Base-by-base conservation (phyloP, 345 rosid genomes). In the Populus alba region DNA sequence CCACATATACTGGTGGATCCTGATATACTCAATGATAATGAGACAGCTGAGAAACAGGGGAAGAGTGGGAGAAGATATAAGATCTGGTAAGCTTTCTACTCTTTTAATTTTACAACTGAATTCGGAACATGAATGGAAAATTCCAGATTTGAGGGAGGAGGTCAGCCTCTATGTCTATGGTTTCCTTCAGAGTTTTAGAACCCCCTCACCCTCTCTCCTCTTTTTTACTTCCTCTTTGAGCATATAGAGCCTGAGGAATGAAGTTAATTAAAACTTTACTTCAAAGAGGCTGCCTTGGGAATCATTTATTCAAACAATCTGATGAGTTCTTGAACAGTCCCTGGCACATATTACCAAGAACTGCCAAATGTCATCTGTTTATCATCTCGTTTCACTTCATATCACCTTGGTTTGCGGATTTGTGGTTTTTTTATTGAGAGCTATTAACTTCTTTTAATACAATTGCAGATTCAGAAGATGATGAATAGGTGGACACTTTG, bases 1-100 rank as follows among this genome's bases (percentile, higher is more conserved):
- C 92, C 99, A 97, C 84, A 81, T 94, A 68, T 97, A 97, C 83
- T 97, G 99, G 99, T 97, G 98, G 99, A 72, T 83, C 85, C 95
- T 97, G 75, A 97, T 97, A 69, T 92, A 84, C 77, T 83, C 93
- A 43, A 96, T 94, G 99, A 92, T 94, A 70, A 85, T 47, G 81
- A 90, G 88, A 87, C 97, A 92, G 74, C 90, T 94, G 38, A 85
- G 87, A 82, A 97, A 96, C 86, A 90, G 92, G 70, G 98, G 99
- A 86, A 81, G 85, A 87, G 94, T 96, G 5, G 99, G 97, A 65
- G 98, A 94, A 86, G 98, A 94, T 82, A 94, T 96, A 76, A 92
- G 99, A 94, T 92, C 97, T 20, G 99, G 99, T 96, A 79, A 87
- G 88, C 57, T 70, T 70, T 80, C 49, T 70, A n/a, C 55, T 38